phyloP scores from a whole-genome alignment of 192 early-diverging fungal genomes.

The Coemansia asiatica region DNA sequence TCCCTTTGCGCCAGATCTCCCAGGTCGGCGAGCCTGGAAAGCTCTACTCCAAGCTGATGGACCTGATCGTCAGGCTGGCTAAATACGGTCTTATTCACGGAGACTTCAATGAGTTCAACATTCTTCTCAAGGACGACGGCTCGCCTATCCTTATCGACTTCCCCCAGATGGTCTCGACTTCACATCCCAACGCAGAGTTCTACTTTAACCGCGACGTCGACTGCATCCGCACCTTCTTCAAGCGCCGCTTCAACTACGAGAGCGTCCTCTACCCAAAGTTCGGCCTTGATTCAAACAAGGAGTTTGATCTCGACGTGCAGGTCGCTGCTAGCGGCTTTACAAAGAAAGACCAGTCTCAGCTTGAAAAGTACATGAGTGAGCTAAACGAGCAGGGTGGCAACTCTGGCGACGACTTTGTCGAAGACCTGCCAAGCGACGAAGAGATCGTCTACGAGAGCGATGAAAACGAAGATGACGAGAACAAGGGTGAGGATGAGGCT shows the following conservation, averaged over 20 bases:
- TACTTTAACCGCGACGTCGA: constrained; percentile 99
- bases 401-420: constrained; percentile 6
- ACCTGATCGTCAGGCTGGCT: constrained; percentile 92
- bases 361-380: constrained; percentile 59
- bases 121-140: constrained; percentile 80
- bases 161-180: constrained; percentile 99
- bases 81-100: constrained; percentile 95
- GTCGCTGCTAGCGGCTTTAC: constrained; percentile 97
- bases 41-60: constrained; percentile 93
- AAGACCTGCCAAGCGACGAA: constrained; percentile 26
- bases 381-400: neutral
- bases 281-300: constrained; percentile 71
- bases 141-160: constrained; percentile 96
- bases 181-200: constrained; percentile 91
- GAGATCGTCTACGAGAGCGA: constrained; percentile 24
- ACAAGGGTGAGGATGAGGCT: constrained; percentile 10
- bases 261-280: constrained; percentile 90
- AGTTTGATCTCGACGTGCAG: constrained; percentile 92
- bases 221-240: constrained; percentile 95
- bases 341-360: constrained; percentile 83
- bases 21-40: constrained; percentile 86
- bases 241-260: constrained; percentile 87
- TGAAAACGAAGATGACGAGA: constrained; percentile 5
- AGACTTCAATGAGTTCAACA: constrained; percentile 99
- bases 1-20: constrained; percentile 88